These are phyloP conservation scores for Aspergillus latus DNA, from an alignment of 2,329 filamentous ascomycete species.

Conservation along the genomic window DNA sequence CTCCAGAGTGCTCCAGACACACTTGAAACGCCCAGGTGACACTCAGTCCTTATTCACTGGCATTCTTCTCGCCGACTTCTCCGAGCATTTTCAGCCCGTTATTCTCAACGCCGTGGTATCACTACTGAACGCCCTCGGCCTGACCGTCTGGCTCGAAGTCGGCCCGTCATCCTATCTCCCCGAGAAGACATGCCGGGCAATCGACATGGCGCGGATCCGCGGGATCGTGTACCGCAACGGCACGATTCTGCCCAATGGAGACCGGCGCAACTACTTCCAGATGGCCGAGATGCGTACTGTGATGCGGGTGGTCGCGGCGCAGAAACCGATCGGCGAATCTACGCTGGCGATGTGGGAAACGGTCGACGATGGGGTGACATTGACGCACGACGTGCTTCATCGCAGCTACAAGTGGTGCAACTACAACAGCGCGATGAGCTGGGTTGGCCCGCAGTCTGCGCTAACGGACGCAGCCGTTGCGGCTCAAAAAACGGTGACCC, in stretches of 20 bases:
- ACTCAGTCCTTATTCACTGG: slow-evolving; percentile 29
- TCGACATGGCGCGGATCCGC: slow-evolving; percentile 26
- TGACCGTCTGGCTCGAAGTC: slow-evolving; percentile 40
- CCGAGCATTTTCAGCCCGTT: slow-evolving; percentile 26
- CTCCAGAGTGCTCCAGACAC: background rate
- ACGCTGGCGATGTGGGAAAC: slow-evolving; percentile 35
- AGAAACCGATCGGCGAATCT: slow-evolving; percentile 19
- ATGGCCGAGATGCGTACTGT: slow-evolving; percentile 33
- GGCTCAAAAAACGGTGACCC: slow-evolving; percentile 12
- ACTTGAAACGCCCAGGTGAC: slow-evolving; percentile 7
- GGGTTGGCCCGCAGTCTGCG: slow-evolving; percentile 34
- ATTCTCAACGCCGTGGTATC: slow-evolving; percentile 30
- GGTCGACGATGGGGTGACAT: slow-evolving; percentile 31
- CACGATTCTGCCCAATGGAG: slow-evolving; percentile 33
- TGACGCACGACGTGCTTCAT: slow-evolving; percentile 36
- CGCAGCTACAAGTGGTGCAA: slow-evolving; percentile 40
- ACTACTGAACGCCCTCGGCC: slow-evolving; percentile 31
- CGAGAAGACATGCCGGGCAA: slow-evolving; percentile 21
- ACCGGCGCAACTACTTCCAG: slow-evolving; percentile 35
- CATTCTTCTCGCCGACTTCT: slow-evolving; percentile 37
- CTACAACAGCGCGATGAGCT: slow-evolving; percentile 39
- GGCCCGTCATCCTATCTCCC: slow-evolving; percentile 33
- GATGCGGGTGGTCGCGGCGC: slow-evolving; percentile 19
- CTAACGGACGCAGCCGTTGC: slow-evolving; percentile 29
- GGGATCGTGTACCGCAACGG: slow-evolving; percentile 34